These are phyloP conservation scores for Lentinula novae-zelandiae DNA, from an alignment of 1,284 basidiomycete genomes.

Conservation along the genomic window DNA sequence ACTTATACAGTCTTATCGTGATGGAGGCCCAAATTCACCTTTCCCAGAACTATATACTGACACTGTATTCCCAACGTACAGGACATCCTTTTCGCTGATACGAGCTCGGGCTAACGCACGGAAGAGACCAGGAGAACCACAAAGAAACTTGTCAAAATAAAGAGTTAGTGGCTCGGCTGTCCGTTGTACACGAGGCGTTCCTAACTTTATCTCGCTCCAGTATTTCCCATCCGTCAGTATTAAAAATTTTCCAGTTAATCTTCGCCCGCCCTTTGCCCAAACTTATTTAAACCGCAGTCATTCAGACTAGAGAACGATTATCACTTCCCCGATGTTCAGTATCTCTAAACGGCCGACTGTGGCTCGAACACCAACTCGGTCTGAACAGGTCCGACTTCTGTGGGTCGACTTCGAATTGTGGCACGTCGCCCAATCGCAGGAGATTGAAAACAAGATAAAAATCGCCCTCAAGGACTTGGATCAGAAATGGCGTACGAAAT, in stretches of 20 bases:
- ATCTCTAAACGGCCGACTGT: slow-evolving; percentile 2
- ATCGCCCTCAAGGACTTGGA: slow-evolving; percentile 8
- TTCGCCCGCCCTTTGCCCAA: neutral
- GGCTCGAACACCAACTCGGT: slow-evolving; percentile 1
- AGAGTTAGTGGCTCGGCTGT: neutral
- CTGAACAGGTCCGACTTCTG: slow-evolving; percentile 9
- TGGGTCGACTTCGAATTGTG: slow-evolving; percentile 14
- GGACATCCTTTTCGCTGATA: too few relatives aligned
- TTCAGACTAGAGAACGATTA: neutral
- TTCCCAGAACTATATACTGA: neutral
- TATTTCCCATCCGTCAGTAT: slow-evolving; percentile 4
- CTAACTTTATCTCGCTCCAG: slow-evolving; percentile 2
- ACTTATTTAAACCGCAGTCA: neutral
- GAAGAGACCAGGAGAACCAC: neutral
- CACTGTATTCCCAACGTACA: neutral
- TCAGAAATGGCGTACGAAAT: slow-evolving; percentile 7
- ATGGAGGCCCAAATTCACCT: neutral
- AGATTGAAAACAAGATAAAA: slow-evolving; percentile 6
- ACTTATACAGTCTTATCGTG: slow-evolving; percentile 5
- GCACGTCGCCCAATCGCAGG: slow-evolving; percentile 8
- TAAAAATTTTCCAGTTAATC: neutral
- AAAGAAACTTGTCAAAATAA: neutral
- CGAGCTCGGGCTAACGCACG: neutral
- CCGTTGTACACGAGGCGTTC: slow-evolving; percentile 8
- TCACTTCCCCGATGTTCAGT: neutral